Evolutionary conservation across 2,329 filamentous ascomycete species (phyloP).

Genomic region (Fusarium fracticaudum): DNA sequence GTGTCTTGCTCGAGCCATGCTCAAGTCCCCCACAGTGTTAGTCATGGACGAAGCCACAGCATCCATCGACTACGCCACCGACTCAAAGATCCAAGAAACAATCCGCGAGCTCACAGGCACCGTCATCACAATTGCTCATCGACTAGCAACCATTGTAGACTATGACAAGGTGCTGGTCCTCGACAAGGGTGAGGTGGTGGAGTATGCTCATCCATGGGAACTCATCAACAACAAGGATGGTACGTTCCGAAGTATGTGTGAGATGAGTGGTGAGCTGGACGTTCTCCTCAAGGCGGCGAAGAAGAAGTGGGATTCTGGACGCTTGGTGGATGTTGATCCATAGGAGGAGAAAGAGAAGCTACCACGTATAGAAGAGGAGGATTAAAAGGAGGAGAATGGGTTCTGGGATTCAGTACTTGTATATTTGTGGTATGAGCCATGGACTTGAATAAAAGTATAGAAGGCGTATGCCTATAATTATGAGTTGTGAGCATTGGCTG

Average conservation of each 20-base stretch:
- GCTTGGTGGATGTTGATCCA: constrained; percentile 48
- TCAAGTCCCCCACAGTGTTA: constrained; percentile 91
- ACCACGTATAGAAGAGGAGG: constrained; percentile 18
- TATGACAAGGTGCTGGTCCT: constrained; percentile 97
- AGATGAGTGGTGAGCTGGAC: constrained; percentile 69
- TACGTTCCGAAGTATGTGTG: constrained; percentile 70
- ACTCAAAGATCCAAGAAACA: constrained; percentile 95
- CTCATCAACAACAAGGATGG: constrained; percentile 77
- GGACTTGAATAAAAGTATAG: constrained; percentile 26
- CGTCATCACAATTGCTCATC: constrained; percentile 95
- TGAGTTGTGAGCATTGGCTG: not conserved
- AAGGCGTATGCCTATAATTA: constrained; percentile 17
- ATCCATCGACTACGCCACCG: constrained; percentile 95
- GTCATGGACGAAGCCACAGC: constrained; percentile 99
- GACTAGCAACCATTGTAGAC: constrained; percentile 95
- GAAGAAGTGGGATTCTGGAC: constrained; percentile 59
- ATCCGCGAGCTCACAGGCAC: constrained; percentile 94
- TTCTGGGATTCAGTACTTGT: not conserved
- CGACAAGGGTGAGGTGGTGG: constrained; percentile 86
- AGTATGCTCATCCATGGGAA: constrained; percentile 90
- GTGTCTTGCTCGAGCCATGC: constrained; percentile 89
- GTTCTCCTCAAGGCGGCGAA: constrained; percentile 62
- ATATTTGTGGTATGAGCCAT: constrained; percentile 1
- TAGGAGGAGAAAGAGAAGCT: constrained; percentile 22
- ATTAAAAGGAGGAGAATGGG: not conserved